phyloP scores from a whole-genome alignment of 148 eudicot genomes.

The Rhododendron vialii region DNA sequence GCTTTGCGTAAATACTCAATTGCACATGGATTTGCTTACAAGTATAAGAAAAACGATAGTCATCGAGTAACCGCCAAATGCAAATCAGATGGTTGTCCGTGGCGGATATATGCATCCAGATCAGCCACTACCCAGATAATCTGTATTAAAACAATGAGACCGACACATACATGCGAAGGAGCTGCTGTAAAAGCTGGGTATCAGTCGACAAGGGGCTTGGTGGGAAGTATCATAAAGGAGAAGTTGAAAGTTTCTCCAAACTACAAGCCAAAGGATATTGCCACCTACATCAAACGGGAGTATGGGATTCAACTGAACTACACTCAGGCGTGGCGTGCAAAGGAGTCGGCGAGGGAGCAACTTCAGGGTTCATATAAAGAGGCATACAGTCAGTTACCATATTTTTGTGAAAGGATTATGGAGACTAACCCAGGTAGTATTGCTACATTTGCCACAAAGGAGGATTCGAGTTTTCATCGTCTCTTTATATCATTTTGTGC shows the following conservation, averaged over 20 bases:
- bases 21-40: constrained; percentile 49
- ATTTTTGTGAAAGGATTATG: constrained; percentile 35
- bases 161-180: constrained; percentile 43
- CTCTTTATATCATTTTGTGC: constrained; percentile 47
- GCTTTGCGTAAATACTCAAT: constrained; percentile 42
- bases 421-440: constrained; percentile 54
- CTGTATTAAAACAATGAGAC: constrained; percentile 41
- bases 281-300: constrained; percentile 38
- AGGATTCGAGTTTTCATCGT: constrained; percentile 50
- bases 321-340: constrained; percentile 57
- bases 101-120: constrained; percentile 50
- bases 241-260: constrained; percentile 48
- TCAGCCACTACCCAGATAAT: constrained; percentile 38
- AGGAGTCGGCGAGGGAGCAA: constrained; percentile 47
- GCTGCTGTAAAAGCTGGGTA: constrained; percentile 27
- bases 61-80: constrained; percentile 46
- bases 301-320: constrained; percentile 51
- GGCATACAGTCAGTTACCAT: constrained; percentile 42
- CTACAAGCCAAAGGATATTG: constrained; percentile 50
- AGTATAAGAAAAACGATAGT: constrained; percentile 44
- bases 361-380: constrained; percentile 45
- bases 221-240: constrained; percentile 48
- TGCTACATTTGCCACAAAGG: constrained; percentile 39
- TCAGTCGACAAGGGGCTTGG: constrained; percentile 40
- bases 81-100: constrained; percentile 48